Percentiles rank a stretch among this genome's conserved stretches.
Evolutionary conservation across 1,284 basidiomycete genomes (phyloP).

Genomic region (Pisolithus thermaeus): DNA sequence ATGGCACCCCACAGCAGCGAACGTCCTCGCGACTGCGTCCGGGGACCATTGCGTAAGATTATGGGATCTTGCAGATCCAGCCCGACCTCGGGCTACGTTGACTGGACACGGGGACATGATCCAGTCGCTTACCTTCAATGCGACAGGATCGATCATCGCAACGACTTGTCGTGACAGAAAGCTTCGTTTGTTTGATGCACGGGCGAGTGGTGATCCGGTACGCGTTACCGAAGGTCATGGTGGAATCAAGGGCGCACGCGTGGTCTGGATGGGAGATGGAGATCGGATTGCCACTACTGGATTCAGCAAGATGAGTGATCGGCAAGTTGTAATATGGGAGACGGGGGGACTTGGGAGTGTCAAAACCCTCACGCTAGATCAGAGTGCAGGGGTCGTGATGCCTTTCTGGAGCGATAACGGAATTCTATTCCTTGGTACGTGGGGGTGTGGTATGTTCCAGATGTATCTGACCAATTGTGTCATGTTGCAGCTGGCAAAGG

Average conservation of each 20-base stretch:
- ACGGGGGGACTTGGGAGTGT: conserved; percentile 64
- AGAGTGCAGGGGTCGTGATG: conserved; percentile 91
- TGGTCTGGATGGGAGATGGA: conserved; percentile 87
- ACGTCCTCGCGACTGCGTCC: conserved; percentile 83
- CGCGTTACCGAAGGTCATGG: conserved; percentile 82
- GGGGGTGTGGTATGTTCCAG: neutral
- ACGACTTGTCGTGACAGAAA: conserved; percentile 92
- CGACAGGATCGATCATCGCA: conserved; percentile 69
- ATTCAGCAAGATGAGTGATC: conserved; percentile 92
- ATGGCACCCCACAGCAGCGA: conserved; percentile 89
- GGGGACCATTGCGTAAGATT: conserved; percentile 88
- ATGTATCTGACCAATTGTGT: conserved; percentile 2
- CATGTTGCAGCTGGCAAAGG: conserved; percentile 62
- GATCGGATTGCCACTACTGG: conserved; percentile 91
- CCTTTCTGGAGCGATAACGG: conserved; percentile 97
- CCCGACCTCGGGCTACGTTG: conserved; percentile 59
- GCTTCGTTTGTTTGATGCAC: conserved; percentile 85
- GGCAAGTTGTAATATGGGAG: conserved; percentile 88
- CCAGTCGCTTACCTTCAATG: conserved; percentile 83
- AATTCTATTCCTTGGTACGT: conserved; percentile 83
- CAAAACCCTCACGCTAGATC: conserved; percentile 78
- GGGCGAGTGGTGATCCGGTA: conserved; percentile 76
- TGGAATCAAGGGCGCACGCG: conserved; percentile 90
- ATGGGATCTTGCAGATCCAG: conserved; percentile 79
- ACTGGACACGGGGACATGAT: conserved; percentile 84